Evolutionary conservation across 352 stramenopile species (phyloP), one percentile per base, ranked within the genome.

Genomic region (Globisporangium acanthophoron): DNA sequence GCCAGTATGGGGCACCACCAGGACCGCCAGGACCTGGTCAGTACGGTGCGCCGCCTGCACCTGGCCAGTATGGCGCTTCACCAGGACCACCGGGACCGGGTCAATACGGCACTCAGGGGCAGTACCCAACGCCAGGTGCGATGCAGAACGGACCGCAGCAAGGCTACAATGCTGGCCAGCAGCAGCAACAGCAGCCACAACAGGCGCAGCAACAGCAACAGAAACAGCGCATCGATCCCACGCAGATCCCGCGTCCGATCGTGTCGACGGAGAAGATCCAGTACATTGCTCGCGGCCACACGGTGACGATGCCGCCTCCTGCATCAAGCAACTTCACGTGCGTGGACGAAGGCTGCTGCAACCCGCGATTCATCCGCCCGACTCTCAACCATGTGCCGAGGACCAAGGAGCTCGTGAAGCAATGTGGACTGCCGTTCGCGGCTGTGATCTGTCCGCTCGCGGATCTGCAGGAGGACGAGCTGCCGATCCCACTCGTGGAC

Each of bases 301-400:
- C 85, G 0, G 76, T 94, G 44, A 90, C 85, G 11, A 90, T 92
- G 80, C 85, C 85, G 0, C 85, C 85, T 0, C 48, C 83, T 2
- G 85, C 85, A 0, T 90, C 79, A 3, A 92, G 80, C 40, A 78
- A 91, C 65, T 94, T 89, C 65, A 70, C 88, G 50, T 92, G 82
- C 54, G 69, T 92, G 0, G 85, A 94, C 54, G 85, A 94, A 70
- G 87, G 87, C 47, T 94, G 82, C 56, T 91, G 80, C 57, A 94
- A 91, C 66, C 87, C 87, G n/a, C 83, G 85, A 8, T 96, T 94
- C 56, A 96, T 96, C 56, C 87, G 87, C 7, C 85, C 84, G 53
- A 94, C 87, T 35, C 67, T 96, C 20, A 92, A 94, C 58, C 86
- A 93, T 33, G 80, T 95, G 29, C 87, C 87, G 3, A 63, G 61